Conservation (phyloP, 2,329 filamentous ascomycete genomes). For the Diaporthe citri region DNA sequence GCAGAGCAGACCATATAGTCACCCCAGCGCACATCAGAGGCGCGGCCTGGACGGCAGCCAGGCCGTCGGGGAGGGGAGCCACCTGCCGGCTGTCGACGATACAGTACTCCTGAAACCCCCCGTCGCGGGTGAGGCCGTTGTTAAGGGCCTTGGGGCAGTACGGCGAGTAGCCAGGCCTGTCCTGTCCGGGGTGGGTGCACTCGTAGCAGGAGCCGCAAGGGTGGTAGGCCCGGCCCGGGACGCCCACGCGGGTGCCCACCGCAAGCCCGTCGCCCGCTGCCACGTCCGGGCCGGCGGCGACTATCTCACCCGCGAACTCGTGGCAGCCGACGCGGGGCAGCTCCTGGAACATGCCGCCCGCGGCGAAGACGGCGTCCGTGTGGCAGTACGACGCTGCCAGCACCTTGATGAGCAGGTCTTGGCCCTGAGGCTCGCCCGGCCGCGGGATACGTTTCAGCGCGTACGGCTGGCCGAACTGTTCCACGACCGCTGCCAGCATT, state of each 20-base stretch:
- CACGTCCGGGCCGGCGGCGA: not conserved
- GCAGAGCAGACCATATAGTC: slow-evolving; percentile 5
- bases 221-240: slow-evolving; percentile 6
- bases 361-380: slow-evolving; percentile 3
- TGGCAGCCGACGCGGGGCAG: slow-evolving; percentile 10
- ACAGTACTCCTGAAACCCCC: not conserved
- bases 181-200: not conserved
- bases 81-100: slow-evolving; percentile 17
- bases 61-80: not conserved
- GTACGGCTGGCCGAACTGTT: not conserved
- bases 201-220: slow-evolving; percentile 16
- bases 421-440: not conserved
- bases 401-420: slow-evolving; percentile 13
- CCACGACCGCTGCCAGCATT: slow-evolving; percentile 6
- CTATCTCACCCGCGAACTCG: not conserved
- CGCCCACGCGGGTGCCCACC: not conserved
- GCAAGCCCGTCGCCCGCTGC: not conserved
- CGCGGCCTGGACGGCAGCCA: not conserved
- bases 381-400: slow-evolving; percentile 8
- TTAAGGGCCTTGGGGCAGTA: slow-evolving; percentile 12
- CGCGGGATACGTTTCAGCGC: not conserved
- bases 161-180: not conserved
- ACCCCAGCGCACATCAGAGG: slow-evolving; percentile 12
- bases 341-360: slow-evolving; percentile 1
- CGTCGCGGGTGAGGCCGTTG: not conserved